Conservation (phyloP, 495 filamentous ascomycete species). For the Tuber indicum region DNA sequence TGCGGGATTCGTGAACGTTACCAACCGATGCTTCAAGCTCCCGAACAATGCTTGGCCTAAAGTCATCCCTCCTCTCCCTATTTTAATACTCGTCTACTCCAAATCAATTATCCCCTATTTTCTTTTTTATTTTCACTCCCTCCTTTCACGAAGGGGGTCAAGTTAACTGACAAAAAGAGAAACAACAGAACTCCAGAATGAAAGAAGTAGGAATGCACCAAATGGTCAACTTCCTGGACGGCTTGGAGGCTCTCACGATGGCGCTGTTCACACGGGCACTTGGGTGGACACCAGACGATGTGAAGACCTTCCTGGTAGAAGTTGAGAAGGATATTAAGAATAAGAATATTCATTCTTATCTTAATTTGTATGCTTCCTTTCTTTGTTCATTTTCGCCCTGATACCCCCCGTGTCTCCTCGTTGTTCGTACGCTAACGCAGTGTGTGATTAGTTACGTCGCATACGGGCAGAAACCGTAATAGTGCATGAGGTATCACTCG, state of each 20-base stretch:
- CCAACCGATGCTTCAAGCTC: conserved; percentile 11
- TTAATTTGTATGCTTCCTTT: conserved; percentile 26
- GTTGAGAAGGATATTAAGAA: conserved; percentile 41
- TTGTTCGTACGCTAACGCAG: not conserved
- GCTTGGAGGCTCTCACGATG: conserved; percentile 43
- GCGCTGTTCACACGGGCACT: conserved; percentile 40
- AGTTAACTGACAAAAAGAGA: not conserved
- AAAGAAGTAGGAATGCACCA: conserved; percentile 44
- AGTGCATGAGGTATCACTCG: conserved; percentile 1
- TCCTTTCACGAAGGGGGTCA: not conserved
- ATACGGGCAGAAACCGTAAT: not conserved
- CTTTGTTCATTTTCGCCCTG: not conserved
- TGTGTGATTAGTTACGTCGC: not conserved
- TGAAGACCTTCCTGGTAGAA: conserved; percentile 39
- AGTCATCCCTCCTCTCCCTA: conserved; percentile 2
- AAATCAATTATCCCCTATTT: not conserved
- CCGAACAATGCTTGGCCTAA: conserved; percentile 27
- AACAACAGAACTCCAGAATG: conserved; percentile 17
- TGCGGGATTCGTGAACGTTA: conserved; percentile 27
- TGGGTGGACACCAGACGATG: conserved; percentile 41
- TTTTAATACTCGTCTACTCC: not conserved
- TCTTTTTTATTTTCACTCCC: not conserved
- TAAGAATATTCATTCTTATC: conserved; percentile 37
- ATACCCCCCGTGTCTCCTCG: not conserved
- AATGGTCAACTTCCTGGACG: conserved; percentile 42